Evolutionary conservation across 768 basidiomycete genomes (phyloP).

Genomic region (Butyriboletus loyo): DNA sequence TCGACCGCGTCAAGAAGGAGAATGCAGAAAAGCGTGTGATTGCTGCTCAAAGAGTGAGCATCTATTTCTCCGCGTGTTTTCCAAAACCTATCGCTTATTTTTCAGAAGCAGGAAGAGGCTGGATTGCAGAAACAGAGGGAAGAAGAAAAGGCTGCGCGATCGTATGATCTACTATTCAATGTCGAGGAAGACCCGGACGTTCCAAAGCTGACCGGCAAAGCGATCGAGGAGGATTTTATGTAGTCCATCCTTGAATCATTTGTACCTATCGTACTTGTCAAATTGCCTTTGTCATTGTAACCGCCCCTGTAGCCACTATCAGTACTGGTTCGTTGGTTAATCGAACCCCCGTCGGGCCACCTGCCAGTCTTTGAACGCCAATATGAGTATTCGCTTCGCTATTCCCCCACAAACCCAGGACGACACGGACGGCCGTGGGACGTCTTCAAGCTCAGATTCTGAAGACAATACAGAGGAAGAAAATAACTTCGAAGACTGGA

Average conservation of each 20-base stretch:
- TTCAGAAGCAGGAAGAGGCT: slow-evolving; percentile 73
- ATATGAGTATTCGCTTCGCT: slow-evolving; percentile 33
- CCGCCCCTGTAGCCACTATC: not conserved
- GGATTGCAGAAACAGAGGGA: slow-evolving; percentile 74
- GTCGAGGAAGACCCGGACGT: slow-evolving; percentile 55
- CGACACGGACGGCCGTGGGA: slow-evolving; percentile 9
- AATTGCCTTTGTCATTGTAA: not conserved
- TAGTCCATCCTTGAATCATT: slow-evolving; percentile 32
- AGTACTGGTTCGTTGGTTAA: not conserved
- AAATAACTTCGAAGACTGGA: slow-evolving; percentile 78
- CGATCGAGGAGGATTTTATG: slow-evolving; percentile 90
- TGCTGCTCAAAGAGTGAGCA: slow-evolving; percentile 63
- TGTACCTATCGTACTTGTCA: not conserved
- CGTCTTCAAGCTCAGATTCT: slow-evolving; percentile 22
- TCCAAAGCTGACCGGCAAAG: slow-evolving; percentile 59
- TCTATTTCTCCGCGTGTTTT: not conserved
- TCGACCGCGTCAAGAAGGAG: slow-evolving; percentile 80
- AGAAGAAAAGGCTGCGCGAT: slow-evolving; percentile 83
- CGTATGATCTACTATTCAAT: slow-evolving; percentile 78
- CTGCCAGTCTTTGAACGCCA: slow-evolving; percentile 1
- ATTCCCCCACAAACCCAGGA: slow-evolving; percentile 1
- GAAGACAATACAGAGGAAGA: slow-evolving; percentile 41
- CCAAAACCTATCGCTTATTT: not conserved
- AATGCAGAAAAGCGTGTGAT: slow-evolving; percentile 57
- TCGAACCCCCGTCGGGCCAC: too few species aligned